These are phyloP conservation scores for Populus hybrid DNA, from an alignment of 441 rosid genomes.

Conservation along the genomic window DNA sequence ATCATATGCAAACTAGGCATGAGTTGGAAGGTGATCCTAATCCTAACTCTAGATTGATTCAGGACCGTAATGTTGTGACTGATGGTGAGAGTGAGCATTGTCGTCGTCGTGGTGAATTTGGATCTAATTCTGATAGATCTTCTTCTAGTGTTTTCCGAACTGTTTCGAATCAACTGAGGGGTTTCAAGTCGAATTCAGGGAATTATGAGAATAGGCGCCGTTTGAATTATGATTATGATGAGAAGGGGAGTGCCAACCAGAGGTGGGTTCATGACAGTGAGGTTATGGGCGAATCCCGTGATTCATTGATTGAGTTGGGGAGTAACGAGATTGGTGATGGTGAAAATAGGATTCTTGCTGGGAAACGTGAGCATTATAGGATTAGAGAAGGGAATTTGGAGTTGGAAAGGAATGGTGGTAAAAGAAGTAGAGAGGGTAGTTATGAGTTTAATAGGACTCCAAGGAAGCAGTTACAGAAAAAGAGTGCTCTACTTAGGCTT, in stretches of 20 bases:
- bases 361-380: constrained; percentile 43
- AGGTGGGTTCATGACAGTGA: constrained; percentile 41
- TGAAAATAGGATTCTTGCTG: constrained; percentile 29
- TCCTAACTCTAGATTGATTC: constrained; percentile 4
- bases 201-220: constrained; percentile 32
- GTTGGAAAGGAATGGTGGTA: constrained; percentile 37
- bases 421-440: constrained; percentile 51
- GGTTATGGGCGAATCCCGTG: constrained; percentile 10
- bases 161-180: constrained; percentile 24
- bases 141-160: constrained; percentile 36
- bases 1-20: constrained; percentile 25
- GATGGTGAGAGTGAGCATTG: constrained; percentile 16
- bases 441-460: constrained; percentile 50
- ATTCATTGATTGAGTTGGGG: constrained; percentile 29
- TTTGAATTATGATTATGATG: constrained; percentile 11
- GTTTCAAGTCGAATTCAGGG: constrained; percentile 30
- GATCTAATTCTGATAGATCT: constrained; percentile 38
- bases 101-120: constrained; percentile 37
- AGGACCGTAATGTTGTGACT: constrained; percentile 5
- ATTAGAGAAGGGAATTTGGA: constrained; percentile 27
- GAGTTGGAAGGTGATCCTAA: constrained; percentile 41
- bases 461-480: constrained; percentile 63
- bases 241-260: constrained; percentile 31
- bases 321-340: constrained; percentile 26
- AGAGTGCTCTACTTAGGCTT: constrained; percentile 85